A percentile compares a stretch with the other conserved stretches of the same genome.
Evolutionary conservation across 768 basidiomycete genomes (phyloP).

Genomic region (Bullera alba): DNA sequence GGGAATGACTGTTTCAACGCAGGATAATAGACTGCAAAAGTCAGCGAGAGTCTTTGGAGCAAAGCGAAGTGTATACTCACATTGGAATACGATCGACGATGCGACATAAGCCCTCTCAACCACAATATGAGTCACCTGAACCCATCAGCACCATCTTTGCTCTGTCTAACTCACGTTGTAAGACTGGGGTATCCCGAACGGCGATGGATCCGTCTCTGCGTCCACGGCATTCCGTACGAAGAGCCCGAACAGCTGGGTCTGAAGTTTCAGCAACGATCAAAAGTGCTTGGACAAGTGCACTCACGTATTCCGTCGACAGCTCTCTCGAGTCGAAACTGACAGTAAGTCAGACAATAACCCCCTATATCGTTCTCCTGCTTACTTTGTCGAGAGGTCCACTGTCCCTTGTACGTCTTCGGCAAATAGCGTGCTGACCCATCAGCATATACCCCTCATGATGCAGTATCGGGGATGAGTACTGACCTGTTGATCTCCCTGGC

Average conservation of each 20-base stretch:
- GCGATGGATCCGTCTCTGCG: slow-evolving; percentile 14
- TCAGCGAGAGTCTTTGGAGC: neutral
- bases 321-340: slow-evolving; percentile 23
- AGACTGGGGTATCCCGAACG: slow-evolving; percentile 16
- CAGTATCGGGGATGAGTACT: neutral
- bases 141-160: neutral
- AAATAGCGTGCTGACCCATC: slow-evolving; percentile 18
- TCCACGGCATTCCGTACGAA: slow-evolving; percentile 11
- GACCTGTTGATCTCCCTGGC: slow-evolving; percentile 12
- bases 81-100: slow-evolving; percentile 14
- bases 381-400: slow-evolving; percentile 15
- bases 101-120: slow-evolving; percentile 18
- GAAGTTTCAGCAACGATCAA: neutral
- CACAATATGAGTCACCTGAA: neutral
- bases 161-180: slow-evolving; percentile 16
- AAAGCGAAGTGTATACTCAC: slow-evolving; percentile 10
- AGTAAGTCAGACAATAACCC: slow-evolving; percentile 1
- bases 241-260: slow-evolving; percentile 22
- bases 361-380: neutral
- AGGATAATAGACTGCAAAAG: slow-evolving; percentile 14
- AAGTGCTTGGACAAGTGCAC: neutral
- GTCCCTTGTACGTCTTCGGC: slow-evolving; percentile 24
- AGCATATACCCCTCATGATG: neutral
- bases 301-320: slow-evolving; percentile 21
- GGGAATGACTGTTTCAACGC: slow-evolving; percentile 20